Evolutionary conservation across 768 basidiomycete species (phyloP).

Genomic region (Sarcomyxa edulis): DNA sequence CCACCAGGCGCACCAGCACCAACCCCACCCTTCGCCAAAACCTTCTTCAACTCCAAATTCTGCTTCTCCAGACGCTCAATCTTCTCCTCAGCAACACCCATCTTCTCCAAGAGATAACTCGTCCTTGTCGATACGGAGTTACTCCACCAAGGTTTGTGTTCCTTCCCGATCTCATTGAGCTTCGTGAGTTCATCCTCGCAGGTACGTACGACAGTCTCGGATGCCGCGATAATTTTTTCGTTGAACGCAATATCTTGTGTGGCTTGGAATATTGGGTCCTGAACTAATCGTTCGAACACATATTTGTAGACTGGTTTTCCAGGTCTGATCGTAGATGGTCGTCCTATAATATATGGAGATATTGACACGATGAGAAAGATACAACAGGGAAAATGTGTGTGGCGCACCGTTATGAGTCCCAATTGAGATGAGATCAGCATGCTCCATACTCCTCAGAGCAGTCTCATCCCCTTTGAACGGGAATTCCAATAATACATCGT

Average conservation of each 20-base stretch:
- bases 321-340: constrained; percentile 78
- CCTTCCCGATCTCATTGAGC: constrained; percentile 60
- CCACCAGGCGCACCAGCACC: too few species aligned
- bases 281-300: constrained; percentile 77
- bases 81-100: constrained; percentile 64
- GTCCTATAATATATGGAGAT: constrained; percentile 43
- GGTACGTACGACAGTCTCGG: constrained; percentile 59
- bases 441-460: constrained; percentile 79
- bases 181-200: constrained; percentile 74
- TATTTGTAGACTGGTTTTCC: constrained; percentile 88
- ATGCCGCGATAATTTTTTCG: constrained; percentile 51
- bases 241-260: constrained; percentile 80
- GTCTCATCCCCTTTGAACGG: constrained; percentile 92
- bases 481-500: constrained; percentile 73
- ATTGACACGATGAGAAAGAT: neutral
- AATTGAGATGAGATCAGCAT: constrained; percentile 82
- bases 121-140: constrained; percentile 55
- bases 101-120: constrained; percentile 67
- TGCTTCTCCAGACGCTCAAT: constrained; percentile 65
- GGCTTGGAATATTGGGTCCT: constrained; percentile 79
- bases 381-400: neutral
- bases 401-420: constrained; percentile 62
- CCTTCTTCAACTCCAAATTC: constrained; percentile 63
- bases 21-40: constrained; percentile 35
- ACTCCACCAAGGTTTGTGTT: constrained; percentile 32